phyloP scores from a whole-genome alignment of 1,139 yeast species.

The Diutina sp. region DNA sequence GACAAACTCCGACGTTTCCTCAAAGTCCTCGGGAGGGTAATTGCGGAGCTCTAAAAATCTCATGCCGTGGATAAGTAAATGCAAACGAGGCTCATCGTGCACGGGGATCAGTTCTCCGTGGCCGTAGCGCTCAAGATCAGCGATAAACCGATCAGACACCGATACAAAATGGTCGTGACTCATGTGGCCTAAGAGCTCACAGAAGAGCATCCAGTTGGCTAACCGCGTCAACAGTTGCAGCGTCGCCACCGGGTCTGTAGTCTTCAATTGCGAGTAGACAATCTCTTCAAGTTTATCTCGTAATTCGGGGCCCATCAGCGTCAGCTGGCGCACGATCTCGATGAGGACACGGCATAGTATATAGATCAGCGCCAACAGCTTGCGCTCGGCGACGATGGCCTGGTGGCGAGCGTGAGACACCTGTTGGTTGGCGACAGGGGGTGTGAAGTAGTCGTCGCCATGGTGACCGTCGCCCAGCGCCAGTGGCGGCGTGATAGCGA shows the following conservation, averaged over 20 bases:
- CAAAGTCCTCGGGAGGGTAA: slow-evolving; percentile 80
- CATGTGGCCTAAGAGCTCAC: slow-evolving; percentile 84
- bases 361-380: slow-evolving; percentile 75
- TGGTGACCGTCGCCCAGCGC: not conserved
- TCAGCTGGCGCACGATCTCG: slow-evolving; percentile 84
- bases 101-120: slow-evolving; percentile 28
- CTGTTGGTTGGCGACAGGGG: slow-evolving; percentile 10
- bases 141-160: slow-evolving; percentile 88
- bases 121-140: slow-evolving; percentile 61
- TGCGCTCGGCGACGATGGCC: slow-evolving; percentile 77
- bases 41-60: slow-evolving; percentile 64
- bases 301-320: slow-evolving; percentile 67
- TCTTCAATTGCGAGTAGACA: slow-evolving; percentile 77
- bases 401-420: slow-evolving; percentile 50
- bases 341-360: slow-evolving; percentile 87
- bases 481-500: not conserved
- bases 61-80: slow-evolving; percentile 83
- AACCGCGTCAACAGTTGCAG: slow-evolving; percentile 60
- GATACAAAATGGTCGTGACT: slow-evolving; percentile 70
- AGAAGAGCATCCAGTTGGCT: slow-evolving; percentile 90
- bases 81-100: slow-evolving; percentile 56
- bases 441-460: not conserved
- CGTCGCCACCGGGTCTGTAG: slow-evolving; percentile 72
- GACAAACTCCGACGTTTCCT: slow-evolving; percentile 84
- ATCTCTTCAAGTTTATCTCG: slow-evolving; percentile 84